Evolutionary conservation across 1,139 yeast genomes (phyloP), one percentile per base, ranked within the genome.

Genomic region (Pichia terricola): DNA sequence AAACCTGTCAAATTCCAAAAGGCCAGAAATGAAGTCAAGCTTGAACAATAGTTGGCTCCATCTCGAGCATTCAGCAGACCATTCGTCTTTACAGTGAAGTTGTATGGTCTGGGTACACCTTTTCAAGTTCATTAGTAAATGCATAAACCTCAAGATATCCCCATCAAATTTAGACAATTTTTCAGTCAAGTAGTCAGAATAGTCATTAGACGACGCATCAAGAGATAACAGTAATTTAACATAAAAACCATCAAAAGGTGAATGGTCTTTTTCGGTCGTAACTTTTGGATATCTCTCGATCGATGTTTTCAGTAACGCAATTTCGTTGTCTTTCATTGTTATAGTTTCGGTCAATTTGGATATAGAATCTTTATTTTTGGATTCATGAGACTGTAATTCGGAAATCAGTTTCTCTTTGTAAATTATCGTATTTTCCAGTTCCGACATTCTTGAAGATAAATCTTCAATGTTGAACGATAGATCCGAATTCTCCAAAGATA

Each of bases 401-500:
- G 8, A 8, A 33, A 33, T 40, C 22, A 42, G 32, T 5, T 45
- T 43, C 11, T 37, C 35, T 35, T 45, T 42, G 7, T 32, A 33
- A n/a, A 16, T 8, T 9, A 43, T 26, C 28, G 35, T 31, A 16
- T 38, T 37, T 28, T 41, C 42, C 25, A 42, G 28, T 26, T 44
- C 53, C 69, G 72, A 26, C 66, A 64, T 49, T 69, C 72, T 38
- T 72, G 55, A 11, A 70, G 57, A 8, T 65, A 64, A 8, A 73
- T 60, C 47, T 71, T 74, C 47, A 73, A 63, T 27, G 31, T 39
- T 7, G 26, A 28, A 9, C 34, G 55, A 57, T 26, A 80, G 62
- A 26, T 63, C 69, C 11, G 73, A 64, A 51, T 82, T 83, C 49
- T 79, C 72, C 5, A 66, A 61, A 0, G 82, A 76, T 42, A 83